Conservation (phyloP, 2,329 filamentous ascomycete species). For the Venturia nashicola region DNA sequence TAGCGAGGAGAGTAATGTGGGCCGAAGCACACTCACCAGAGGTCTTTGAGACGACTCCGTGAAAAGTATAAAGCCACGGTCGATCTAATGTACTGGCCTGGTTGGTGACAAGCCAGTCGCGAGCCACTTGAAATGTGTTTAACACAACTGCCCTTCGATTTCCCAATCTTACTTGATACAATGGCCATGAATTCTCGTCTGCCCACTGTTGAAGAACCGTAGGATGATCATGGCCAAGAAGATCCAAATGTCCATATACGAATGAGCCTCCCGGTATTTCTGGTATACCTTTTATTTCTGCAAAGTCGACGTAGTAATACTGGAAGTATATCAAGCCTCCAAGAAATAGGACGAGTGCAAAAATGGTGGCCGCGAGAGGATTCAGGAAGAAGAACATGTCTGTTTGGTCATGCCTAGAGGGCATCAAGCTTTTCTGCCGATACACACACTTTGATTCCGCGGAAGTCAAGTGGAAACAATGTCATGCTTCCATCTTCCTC, state of each 20-base stretch:
- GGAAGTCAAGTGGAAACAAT: too few relatives aligned
- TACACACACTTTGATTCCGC: too few relatives aligned
- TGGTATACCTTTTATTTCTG: neutral
- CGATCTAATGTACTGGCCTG: neutral
- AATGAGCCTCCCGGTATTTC: neutral
- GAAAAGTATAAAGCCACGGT: neutral
- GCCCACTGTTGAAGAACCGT: neutral
- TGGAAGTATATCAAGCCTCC: neutral
- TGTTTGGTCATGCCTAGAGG: neutral
- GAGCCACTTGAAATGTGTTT: neutral
- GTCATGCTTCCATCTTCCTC: too few relatives aligned
- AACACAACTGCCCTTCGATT: neutral
- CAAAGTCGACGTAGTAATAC: neutral
- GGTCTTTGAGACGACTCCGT: neutral
- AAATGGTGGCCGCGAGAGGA: neutral
- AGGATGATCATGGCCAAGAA: neutral
- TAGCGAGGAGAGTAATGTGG: neutral
- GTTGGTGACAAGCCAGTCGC: neutral
- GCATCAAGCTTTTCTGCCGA: too few relatives aligned
- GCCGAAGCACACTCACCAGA: neutral
- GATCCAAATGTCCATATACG: neutral
- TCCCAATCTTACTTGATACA: neutral
- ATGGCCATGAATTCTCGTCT: neutral
- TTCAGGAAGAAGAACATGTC: neutral
- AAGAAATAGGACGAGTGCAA: neutral